Evolutionary conservation across 2,329 filamentous ascomycete species (phyloP), one percentile per base, ranked within the genome.

Genomic region (Fusarium caatingaense): DNA sequence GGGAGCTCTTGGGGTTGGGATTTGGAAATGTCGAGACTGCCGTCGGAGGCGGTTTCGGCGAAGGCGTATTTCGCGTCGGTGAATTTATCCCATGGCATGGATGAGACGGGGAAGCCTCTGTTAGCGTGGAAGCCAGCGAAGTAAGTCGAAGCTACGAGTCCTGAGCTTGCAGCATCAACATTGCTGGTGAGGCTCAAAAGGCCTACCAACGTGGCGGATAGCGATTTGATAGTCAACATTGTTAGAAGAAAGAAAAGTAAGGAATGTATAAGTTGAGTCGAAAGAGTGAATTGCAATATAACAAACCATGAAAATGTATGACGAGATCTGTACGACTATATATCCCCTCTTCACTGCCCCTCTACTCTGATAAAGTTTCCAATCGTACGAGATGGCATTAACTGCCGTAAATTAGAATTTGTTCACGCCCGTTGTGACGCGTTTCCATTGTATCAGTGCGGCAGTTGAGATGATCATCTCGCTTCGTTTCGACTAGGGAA

Each of bases 1-100:
- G 59, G 37, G 0, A 73, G 42, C 6, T 72, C 37, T 12, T 72
- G 62, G 0, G 71, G 71, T 13, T 64, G 56, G 1, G 71, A 59
- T 0, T 2, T 3, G 2, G 68, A 73, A 5, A 73, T 16, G n/a
- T 73, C 48, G 4, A 73, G 57, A 1, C 55, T 40, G 45, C 69
- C 68, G 7, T 73, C 57, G 5, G 57, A 34, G 7, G 46, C 3
- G 9, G 71, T 73, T 56, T 73, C 71, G 12, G 71, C 71, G n/a
- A 73, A 73, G 0, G 71, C 63, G n/a, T 70, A 73, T 25, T 73
- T 73, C 6, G 32, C 71, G 13, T 73, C 71, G 18, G 71, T 73
- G 13, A 40, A 73, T 57, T 73, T 73, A 18, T 60, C 27, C 71
- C 71, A 73, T 23, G 60, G 51, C 59, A 73, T 73, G 10, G 51